Base-by-base conservation (phyloP, 371 early-diverging fungal species). In the Zychaea mexicana region DNA sequence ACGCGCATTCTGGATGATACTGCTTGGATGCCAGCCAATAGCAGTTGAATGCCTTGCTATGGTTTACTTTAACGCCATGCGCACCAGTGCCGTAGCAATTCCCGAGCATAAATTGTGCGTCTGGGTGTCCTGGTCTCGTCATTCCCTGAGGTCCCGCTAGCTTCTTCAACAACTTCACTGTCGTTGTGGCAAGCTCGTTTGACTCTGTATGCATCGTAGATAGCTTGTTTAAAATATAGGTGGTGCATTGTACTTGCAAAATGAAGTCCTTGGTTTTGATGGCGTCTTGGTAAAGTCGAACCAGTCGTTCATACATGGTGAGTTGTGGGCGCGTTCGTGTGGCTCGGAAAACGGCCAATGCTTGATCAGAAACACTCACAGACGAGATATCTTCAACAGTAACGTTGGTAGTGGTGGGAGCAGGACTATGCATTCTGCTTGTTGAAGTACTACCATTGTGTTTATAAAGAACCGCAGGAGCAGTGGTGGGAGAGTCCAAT, bases 1-100 rank as follows among this genome's bases (percentile, higher is more conserved):
- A 97, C 22, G 92, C 93, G 6, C 95, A 92, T 9, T 88, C 88
- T 0, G 95, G 86, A 67, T 95, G 96, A 72, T 84, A 83, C 61
- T 90, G 90, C 71, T 96, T 96, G 26, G 93, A 88, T 2, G 94
- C 95, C 68, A 92, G 91, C 58, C 91, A 77, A 72, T 95, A 97
- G 26, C 92, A 80, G 39, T 80, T 71, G 64, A 97, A 96, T 8
- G 97, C 96, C 67, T 88, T 88, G 56, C 89, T 92, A 68, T 90
- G 90, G 69, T 94, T 94, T 24, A 88, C 78, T 31, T 78, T 67
- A 8, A 93, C 78, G 4, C 89, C 89, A 36, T 91, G 77, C 17
- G 83, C 69, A 26, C 89, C 91, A 42, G 81, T 82, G 45, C 88
- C 93, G 66, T 94, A 90, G 66, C 89, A 89, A 52, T 92, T 91